A percentile compares a stretch with the other conserved stretches of the same genome.
These are phyloP conservation scores for Colletotrichum agaves DNA, from an alignment of 2,329 filamentous ascomycete species.

Conservation along the genomic window DNA sequence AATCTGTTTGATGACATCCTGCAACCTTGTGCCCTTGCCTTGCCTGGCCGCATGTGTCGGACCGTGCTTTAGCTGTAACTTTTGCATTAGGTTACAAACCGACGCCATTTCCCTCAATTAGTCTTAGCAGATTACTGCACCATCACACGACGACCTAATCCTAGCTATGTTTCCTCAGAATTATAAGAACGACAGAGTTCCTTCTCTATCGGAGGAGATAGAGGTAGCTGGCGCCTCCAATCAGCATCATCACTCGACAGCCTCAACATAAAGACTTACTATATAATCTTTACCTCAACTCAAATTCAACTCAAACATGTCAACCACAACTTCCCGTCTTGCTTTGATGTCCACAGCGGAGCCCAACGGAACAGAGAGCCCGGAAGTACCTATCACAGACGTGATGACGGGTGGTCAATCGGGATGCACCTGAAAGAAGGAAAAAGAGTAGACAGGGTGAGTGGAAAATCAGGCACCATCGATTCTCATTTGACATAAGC, in stretches of 20 bases:
- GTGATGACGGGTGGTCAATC: neutral
- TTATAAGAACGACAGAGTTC: neutral
- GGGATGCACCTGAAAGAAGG: neutral
- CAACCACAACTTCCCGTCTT: neutral
- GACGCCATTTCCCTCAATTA: neutral
- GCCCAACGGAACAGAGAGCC: neutral
- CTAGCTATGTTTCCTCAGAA: neutral
- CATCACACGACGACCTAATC: neutral
- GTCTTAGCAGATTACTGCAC: neutral
- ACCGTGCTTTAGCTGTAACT: neutral
- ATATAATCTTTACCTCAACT: neutral
- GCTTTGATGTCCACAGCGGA: neutral
- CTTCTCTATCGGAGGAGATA: neutral
- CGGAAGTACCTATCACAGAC: neutral
- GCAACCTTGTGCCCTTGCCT: too few relatives aligned
- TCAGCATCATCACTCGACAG: neutral
- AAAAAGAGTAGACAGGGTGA: neutral
- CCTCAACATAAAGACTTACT: neutral
- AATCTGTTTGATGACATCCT: too few relatives aligned
- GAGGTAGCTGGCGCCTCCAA: neutral
- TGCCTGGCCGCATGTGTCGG: neutral
- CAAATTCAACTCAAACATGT: neutral
- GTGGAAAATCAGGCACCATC: neutral
- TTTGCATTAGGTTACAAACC: neutral
- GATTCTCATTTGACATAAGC: neutral